Conservation (phyloP, 345 rosid genomes). For the Syzygium jambos region DNA sequence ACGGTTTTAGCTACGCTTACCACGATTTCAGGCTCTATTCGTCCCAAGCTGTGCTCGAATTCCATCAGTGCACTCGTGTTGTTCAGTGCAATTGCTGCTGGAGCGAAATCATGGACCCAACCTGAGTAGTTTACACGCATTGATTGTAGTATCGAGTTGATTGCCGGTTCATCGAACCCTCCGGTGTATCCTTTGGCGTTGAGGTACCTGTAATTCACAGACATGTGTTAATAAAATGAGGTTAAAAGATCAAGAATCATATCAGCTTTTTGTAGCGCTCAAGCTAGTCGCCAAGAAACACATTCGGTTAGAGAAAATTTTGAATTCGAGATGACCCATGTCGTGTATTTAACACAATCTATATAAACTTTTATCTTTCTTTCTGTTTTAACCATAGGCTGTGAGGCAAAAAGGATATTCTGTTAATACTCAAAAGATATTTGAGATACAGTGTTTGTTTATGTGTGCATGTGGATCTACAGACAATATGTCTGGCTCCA, state of each 20-base stretch:
- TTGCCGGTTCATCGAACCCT: slow-evolving; percentile 6
- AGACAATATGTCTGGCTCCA: not conserved
- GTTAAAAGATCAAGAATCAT: not conserved
- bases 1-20: slow-evolving; percentile 6
- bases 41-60: slow-evolving; percentile 8
- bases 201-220: slow-evolving; percentile 15
- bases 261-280: not conserved
- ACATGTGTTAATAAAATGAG: not conserved
- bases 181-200: slow-evolving; percentile 14
- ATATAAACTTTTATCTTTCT: fast-evolving
- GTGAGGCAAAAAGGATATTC: not conserved
- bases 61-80: slow-evolving; percentile 5
- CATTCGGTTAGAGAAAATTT: not conserved
- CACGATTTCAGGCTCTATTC: slow-evolving; percentile 11
- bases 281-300: not conserved
- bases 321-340: not conserved
- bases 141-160: not conserved
- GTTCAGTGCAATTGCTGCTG: not conserved
- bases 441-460: not conserved
- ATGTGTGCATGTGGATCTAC: not conserved
- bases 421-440: not conserved
- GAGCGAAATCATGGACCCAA: slow-evolving; percentile 17
- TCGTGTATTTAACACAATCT: not conserved
- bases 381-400: too few relatives aligned
- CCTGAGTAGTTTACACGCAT: slow-evolving; percentile 7